phyloP scores from a whole-genome alignment of 257 asterid genomes.

The Forsythia viridissima region DNA sequence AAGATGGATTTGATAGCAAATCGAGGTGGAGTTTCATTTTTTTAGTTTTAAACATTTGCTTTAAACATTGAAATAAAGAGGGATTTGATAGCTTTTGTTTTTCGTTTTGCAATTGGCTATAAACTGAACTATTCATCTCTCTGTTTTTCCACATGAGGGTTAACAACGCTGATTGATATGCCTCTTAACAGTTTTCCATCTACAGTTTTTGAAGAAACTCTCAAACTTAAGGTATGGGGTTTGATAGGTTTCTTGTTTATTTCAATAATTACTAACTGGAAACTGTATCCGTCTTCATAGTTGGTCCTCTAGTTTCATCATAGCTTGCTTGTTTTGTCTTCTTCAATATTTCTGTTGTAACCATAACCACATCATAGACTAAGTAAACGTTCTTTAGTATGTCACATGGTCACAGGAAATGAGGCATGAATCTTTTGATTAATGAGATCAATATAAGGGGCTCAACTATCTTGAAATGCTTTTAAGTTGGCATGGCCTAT shows the following conservation, averaged over 20 bases:
- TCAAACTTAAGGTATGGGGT: conserved; percentile 70
- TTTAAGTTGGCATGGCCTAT: background rate
- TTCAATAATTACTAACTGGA: background rate
- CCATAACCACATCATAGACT: background rate
- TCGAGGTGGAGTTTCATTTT: too few relatives aligned
- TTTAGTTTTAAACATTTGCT: too few relatives aligned
- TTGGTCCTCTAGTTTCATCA: conserved; percentile 7
- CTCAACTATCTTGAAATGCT: background rate
- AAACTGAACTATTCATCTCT: conserved; percentile 2
- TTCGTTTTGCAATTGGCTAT: background rate
- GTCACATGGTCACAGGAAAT: background rate
- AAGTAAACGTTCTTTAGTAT: background rate
- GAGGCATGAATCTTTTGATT: background rate
- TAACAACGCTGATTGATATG: conserved; percentile 94
- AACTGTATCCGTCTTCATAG: background rate
- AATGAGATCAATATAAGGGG: background rate
- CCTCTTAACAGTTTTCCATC: conserved; percentile 90
- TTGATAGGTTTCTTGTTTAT: conserved; percentile 1
- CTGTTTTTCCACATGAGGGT: conserved; percentile 62
- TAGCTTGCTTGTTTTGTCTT: background rate
- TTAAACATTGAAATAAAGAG: too few relatives aligned
- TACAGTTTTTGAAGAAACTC: conserved; percentile 82
- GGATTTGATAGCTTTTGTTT: background rate
- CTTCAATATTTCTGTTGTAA: background rate
- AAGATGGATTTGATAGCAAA: too few relatives aligned